These are phyloP conservation scores for Fraxinus dipetala DNA, from an alignment of 305 asterid genomes.

Conservation along the genomic window DNA sequence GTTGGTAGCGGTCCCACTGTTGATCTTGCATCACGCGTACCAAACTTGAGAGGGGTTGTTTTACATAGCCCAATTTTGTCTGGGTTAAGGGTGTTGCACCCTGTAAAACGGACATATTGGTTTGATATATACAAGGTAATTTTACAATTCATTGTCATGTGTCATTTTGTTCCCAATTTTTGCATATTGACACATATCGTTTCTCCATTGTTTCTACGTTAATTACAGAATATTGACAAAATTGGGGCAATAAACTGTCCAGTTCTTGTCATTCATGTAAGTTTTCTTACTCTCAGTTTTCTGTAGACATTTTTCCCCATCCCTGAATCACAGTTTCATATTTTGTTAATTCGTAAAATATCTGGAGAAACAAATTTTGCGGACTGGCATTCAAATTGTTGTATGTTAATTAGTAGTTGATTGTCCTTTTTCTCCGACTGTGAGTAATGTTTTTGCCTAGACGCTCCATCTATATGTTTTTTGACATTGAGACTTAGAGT, in stretches of 20 bases:
- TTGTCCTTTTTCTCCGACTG: not conserved
- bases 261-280: conserved; percentile 94
- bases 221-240: conserved; percentile 90
- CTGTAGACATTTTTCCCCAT: not conserved
- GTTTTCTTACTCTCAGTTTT: conserved; percentile 27
- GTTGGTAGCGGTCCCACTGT: conserved; percentile 98
- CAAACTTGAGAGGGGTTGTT: conserved; percentile 93
- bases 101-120: conserved; percentile 90
- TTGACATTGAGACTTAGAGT: not conserved
- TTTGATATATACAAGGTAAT: conserved; percentile 94
- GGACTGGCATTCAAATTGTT: not conserved
- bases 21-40: conserved; percentile 85
- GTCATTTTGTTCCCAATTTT: conserved; percentile 16
- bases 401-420: not conserved
- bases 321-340: not conserved
- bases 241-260: conserved; percentile 78
- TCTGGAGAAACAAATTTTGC: not conserved
- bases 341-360: conserved; percentile 5
- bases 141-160: conserved; percentile 4
- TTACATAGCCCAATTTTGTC: conserved; percentile 96
- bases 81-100: conserved; percentile 92
- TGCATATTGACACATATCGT: conserved; percentile 18
- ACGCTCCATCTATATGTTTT: not conserved
- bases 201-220: conserved; percentile 33
- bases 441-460: not conserved